Percentiles rank a stretch among this genome's conserved stretches.
Conservation (phyloP, 257 asterid genomes). For the Nicotiana obtusifolia region DNA sequence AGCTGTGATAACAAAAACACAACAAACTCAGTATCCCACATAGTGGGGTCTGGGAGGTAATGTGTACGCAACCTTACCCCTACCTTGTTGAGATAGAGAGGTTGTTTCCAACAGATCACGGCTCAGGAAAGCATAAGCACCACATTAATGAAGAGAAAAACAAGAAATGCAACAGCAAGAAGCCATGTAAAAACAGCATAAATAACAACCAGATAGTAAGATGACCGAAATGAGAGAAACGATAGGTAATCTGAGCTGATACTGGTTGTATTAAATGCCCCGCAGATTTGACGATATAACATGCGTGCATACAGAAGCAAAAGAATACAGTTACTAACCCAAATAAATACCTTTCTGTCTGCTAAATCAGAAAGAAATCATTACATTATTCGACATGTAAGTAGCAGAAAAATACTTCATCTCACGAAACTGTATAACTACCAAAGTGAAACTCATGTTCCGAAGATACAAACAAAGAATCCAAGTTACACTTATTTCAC, state of each 20-base stretch:
- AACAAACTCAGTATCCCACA: too few species aligned
- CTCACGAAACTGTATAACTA: not conserved
- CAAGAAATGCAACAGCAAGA: too few species aligned
- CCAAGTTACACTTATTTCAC: not conserved
- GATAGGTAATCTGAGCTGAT: not conserved
- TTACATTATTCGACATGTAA: too few species aligned
- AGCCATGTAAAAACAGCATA: too few species aligned
- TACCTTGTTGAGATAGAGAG: too few species aligned
- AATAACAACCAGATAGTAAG: too few species aligned
- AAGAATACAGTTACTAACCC: not conserved
- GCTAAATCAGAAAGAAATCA: not conserved
- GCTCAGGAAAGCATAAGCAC: too few species aligned
- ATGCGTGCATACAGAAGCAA: not conserved
- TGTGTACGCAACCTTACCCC: too few species aligned
- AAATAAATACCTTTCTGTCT: not conserved
- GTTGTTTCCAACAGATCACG: too few species aligned
- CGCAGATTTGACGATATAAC: not conserved
- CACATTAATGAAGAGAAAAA: too few species aligned
- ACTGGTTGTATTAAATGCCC: not conserved
- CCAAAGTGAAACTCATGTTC: not conserved
- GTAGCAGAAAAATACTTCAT: not conserved
- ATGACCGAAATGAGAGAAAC: too few species aligned
- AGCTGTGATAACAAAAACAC: not conserved
- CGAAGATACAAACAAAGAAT: not conserved
- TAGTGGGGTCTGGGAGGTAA: too few species aligned